Evolutionary conservation across 768 basidiomycete species (phyloP), one percentile per base, ranked within the genome.

Genomic region (Symmetrospora coprosmae): DNA sequence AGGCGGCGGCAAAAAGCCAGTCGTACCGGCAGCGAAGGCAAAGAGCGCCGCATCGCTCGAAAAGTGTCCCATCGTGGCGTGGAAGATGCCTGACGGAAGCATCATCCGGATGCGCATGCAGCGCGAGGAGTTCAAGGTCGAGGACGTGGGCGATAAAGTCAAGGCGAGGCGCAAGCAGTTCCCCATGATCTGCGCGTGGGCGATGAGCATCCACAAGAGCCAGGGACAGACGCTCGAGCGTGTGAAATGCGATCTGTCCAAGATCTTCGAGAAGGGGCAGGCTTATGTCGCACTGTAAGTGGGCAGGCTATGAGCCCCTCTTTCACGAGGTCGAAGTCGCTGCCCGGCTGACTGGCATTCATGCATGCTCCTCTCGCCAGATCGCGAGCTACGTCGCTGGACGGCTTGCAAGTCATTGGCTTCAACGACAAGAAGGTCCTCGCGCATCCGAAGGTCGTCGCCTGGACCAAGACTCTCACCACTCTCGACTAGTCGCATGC

Each of bases 171-270:
- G 66, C 51, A 71, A 66, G 62, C 65, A 63, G 49, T 34, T 53
- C 45, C 34, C 8, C 0, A 21, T 49, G 43, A 68, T 53, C 60
- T 69, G 9, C 55, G 66, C 45, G 6, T 50, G 91, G 92, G 91
- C 92, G 0, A 92, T 96, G 87, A 87, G 85, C 43, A 97, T 97
- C 64, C 94, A 99, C 73, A 99, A 99, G 71, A 86, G 86, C 11
- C 94, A 99, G 72, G 94, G 94, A 9, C 94, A 97, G 72, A 97
- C 94, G 0, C 76, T 99, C 9, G 85, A 90, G 25, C 81, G 88
- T 45, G 91, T 97, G 66, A 92, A 86, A 70, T 91, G 97, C 41
- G 91, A 97, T 69, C 77, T 99, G 34, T 82, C 82, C 30, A 84
- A 82, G 70, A 85, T 97, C 4, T 99, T 99, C 69, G 94, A 76